phyloP scores from a whole-genome alignment of 352 stramenopile species.

The Aphanomyces astaci region DNA sequence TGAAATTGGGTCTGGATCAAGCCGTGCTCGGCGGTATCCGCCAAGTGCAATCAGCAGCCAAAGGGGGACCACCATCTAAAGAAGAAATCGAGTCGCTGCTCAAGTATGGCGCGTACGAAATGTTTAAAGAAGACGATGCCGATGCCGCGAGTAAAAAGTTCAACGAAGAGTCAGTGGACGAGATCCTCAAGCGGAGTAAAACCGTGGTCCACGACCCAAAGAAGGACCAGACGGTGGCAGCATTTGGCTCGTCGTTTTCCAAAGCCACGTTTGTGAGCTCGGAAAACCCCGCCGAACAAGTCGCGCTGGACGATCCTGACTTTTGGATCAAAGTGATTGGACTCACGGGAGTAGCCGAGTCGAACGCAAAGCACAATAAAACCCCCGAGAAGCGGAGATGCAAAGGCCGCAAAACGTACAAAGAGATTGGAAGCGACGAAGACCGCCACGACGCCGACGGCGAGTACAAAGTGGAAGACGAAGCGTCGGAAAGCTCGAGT shows the following conservation, averaged over 20 bases:
- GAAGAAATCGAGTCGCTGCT: conserved; percentile 90
- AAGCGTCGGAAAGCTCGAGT: background rate
- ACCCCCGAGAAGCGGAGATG: conserved; percentile 67
- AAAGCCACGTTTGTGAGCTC: conserved; percentile 90
- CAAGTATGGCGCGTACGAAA: conserved; percentile 91
- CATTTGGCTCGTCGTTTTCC: conserved; percentile 74
- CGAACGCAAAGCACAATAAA: conserved; percentile 55
- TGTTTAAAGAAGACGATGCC: conserved; percentile 87
- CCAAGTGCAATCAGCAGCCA: conserved; percentile 28
- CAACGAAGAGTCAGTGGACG: conserved; percentile 97
- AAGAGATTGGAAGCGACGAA: background rate
- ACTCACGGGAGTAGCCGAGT: conserved; percentile 52
- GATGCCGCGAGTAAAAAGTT: conserved; percentile 94
- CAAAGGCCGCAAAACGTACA: conserved; percentile 23
- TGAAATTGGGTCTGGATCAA: conserved; percentile 89
- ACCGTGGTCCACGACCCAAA: conserved; percentile 84
- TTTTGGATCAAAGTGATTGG: conserved; percentile 93
- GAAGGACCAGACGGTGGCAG: conserved; percentile 24
- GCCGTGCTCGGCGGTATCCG: conserved; percentile 85
- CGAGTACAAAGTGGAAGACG: conserved; percentile 20
- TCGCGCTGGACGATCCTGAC: conserved; percentile 89
- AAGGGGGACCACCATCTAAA: conserved; percentile 70
- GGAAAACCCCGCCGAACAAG: conserved; percentile 70
- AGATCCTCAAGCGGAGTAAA: conserved; percentile 90
- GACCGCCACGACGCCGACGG: conserved; percentile 37